Conservation (phyloP, 2,329 filamentous ascomycete species). For the Helicocarpus griseus region DNA sequence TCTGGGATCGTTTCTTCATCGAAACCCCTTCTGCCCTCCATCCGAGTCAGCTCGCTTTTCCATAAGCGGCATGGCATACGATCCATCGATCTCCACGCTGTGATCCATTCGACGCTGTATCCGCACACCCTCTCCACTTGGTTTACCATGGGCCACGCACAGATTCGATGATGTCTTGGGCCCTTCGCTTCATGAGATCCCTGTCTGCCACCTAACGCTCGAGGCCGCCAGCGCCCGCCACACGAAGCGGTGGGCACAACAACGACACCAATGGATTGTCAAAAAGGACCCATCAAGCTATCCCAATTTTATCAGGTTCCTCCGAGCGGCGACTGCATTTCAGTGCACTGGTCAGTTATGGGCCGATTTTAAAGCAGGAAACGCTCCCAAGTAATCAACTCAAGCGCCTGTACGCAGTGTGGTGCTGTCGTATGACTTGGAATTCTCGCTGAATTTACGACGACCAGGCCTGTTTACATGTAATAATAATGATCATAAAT, state of each 20-base stretch:
- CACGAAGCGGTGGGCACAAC: background rate
- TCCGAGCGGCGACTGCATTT: background rate
- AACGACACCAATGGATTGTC: background rate
- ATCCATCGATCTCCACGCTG: constrained; percentile 3
- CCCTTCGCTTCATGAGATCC: background rate
- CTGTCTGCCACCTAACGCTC: background rate
- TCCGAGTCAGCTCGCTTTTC: background rate
- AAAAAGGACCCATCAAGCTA: background rate
- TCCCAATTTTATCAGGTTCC: constrained; percentile 2
- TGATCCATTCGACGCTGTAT: background rate
- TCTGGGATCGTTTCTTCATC: background rate
- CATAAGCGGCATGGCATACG: constrained; percentile 2
- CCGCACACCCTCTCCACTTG: background rate
- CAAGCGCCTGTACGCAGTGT: too few relatives aligned
- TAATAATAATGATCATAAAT: too few relatives aligned
- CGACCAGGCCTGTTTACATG: background rate
- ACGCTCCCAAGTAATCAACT: too few relatives aligned
- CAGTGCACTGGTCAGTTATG: background rate
- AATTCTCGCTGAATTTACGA: background rate
- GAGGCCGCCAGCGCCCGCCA: background rate
- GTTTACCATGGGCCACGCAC: background rate
- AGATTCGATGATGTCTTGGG: background rate
- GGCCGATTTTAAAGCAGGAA: background rate
- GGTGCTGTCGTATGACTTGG: background rate
- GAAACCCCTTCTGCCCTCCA: background rate